Evolutionary conservation across 495 filamentous ascomycete genomes (phyloP), one percentile per base, ranked within the genome.

Genomic region (Penicillium lagena): DNA sequence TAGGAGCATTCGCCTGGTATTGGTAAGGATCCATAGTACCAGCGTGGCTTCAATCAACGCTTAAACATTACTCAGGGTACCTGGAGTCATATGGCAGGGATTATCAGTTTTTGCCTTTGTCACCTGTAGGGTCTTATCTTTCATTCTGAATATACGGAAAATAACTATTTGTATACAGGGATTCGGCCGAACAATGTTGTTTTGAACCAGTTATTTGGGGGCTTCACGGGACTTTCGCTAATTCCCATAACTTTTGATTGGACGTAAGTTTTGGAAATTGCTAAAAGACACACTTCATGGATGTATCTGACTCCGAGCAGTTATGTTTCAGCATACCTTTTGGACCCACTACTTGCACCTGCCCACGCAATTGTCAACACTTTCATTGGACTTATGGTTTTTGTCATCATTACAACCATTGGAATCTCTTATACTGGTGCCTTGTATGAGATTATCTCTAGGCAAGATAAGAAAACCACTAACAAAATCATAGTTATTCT

Each of bases 231-330:
- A 0, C 46, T 84, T 17, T 79, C 76, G 0, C 40, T 84, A 29
- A 46, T 81, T 7, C 79, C 79, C 9, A 73, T 84, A 35, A 83
- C 78, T 7, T 80, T 83, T 46, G 79, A 83, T 60, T 83, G 79
- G 80, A 80, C 77, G 34, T 76, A 27, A 36, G 50, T 47, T 31
- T 36, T 12, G 4, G 4, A 3, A 22, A 10, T 29, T n/a, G 7
- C 7, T 1, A 8, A 27, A 8, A 6, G 11, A 1, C 7, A 34
- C 12, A 12, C 7, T n/a, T 1, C 31, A 37, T 5, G 11, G 9
- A 13, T 22, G 22, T 31, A 30, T 12, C 39, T 52, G 15, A 46
- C n/a, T 12, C 9, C 9, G 12, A 36, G 3, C 30, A 56, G 50
- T 9, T 57, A 77, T 28, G 74, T 83, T 37, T 66, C 77, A 2